A percentile compares a stretch with the other conserved stretches of the same genome.
These are phyloP conservation scores for Rhododendron ferrugineum DNA, from an alignment of 148 eudicot species.

Conservation along the genomic window DNA sequence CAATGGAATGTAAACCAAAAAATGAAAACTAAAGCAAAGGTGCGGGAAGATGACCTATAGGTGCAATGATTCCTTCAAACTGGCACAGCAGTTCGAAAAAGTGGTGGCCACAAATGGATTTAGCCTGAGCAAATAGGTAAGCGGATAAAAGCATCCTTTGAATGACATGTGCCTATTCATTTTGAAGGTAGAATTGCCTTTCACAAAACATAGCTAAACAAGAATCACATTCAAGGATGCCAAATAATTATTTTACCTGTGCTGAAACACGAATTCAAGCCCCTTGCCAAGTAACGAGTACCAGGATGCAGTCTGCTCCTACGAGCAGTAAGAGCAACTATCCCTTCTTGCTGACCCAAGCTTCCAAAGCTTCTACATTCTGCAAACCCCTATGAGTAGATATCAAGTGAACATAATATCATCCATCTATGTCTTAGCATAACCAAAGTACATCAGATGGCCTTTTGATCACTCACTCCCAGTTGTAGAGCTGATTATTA, in stretches of 20 bases:
- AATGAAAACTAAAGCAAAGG: background rate
- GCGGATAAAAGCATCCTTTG: background rate
- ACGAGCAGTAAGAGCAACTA: slow-evolving; percentile 89
- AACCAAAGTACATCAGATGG: slow-evolving; percentile 13
- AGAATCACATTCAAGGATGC: background rate
- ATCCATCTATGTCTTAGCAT: background rate
- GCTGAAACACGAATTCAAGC: slow-evolving; percentile 83
- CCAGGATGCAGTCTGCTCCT: slow-evolving; percentile 99
- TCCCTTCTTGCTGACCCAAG: slow-evolving; percentile 93
- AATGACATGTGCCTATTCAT: background rate
- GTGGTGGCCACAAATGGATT: background rate
- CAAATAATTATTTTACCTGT: slow-evolving; percentile 51
- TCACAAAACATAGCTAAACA: background rate
- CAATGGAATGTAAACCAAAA: background rate
- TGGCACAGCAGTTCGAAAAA: background rate
- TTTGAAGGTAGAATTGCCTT: background rate
- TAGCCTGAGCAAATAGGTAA: background rate
- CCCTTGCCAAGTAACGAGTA: slow-evolving; percentile 97
- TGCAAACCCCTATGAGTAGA: slow-evolving; percentile 75
- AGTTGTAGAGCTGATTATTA: background rate
- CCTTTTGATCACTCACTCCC: background rate
- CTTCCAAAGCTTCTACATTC: slow-evolving; percentile 94
- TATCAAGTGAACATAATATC: slow-evolving; percentile 19
- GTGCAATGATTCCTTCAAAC: background rate
- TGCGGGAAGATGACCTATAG: background rate